Conservation (phyloP, 2,329 filamentous ascomycete genomes). For the Calonectria ilicicola region DNA sequence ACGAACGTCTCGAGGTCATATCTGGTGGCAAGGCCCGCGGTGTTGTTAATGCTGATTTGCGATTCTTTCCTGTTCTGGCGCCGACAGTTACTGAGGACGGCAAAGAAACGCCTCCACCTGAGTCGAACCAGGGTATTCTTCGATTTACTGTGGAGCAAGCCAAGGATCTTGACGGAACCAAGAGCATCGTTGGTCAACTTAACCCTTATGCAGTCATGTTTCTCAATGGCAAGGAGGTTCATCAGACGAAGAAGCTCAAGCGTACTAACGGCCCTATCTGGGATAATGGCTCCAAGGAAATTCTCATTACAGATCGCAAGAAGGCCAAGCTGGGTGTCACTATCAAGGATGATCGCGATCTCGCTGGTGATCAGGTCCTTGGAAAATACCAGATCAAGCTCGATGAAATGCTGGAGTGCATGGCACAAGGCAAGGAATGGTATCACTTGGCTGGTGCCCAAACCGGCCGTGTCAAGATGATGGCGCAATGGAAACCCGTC, state of each 20-base stretch:
- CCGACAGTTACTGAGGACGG: conserved; percentile 79
- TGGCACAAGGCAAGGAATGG: conserved; percentile 95
- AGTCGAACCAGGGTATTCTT: conserved; percentile 93
- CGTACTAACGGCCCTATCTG: conserved; percentile 98
- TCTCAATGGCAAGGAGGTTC: conserved; percentile 92
- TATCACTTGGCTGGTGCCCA: conserved; percentile 87
- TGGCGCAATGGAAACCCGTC: conserved; percentile 94
- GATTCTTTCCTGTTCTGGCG: conserved; percentile 94
- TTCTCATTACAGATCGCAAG: conserved; percentile 94
- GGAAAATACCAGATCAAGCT: conserved; percentile 96
- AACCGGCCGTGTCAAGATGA: conserved; percentile 89
- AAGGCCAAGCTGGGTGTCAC: conserved; percentile 90
- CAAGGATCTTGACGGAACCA: conserved; percentile 93
- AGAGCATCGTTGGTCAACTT: conserved; percentile 90
- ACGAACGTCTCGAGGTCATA: conserved; percentile 85
- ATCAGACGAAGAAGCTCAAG: conserved; percentile 92
- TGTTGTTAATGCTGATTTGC: conserved; percentile 82
- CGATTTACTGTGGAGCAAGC: conserved; percentile 95
- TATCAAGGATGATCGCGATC: conserved; percentile 94
- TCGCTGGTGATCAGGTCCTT: conserved; percentile 84
- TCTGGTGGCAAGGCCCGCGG: conserved; percentile 88
- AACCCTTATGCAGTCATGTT: conserved; percentile 92
- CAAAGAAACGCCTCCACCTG: conserved; percentile 82
- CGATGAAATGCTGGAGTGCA: conserved; percentile 91
- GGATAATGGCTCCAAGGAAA: conserved; percentile 91